Conservation (phyloP, 331 rosid genomes). For the Malus hybrid region DNA sequence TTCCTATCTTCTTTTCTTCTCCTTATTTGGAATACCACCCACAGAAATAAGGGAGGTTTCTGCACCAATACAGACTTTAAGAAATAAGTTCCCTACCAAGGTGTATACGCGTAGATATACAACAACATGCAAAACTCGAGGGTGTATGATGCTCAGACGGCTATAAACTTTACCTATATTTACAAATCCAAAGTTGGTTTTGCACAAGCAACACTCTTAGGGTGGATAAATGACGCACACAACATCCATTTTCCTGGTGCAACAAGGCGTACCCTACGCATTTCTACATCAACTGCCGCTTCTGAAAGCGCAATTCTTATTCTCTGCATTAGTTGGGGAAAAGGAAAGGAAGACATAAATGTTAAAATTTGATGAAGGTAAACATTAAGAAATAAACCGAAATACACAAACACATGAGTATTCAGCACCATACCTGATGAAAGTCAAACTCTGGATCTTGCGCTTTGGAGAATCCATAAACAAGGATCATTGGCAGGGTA, state of each 20-base stretch:
- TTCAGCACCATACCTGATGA: conserved; percentile 54
- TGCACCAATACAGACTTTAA: background rate
- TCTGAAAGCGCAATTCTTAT: conserved; percentile 75
- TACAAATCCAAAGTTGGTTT: conserved; percentile 17
- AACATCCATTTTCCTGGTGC: conserved; percentile 98
- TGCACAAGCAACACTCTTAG: conserved; percentile 69
- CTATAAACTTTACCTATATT: too few species aligned
- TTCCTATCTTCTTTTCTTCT: background rate
- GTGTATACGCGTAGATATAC: too few species aligned
- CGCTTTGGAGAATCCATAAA: conserved; percentile 94
- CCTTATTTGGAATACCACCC: background rate
- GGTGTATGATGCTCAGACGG: too few species aligned
- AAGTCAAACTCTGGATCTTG: conserved; percentile 90
- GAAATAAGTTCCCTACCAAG: too few species aligned
- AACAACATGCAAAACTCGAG: background rate
- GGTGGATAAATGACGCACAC: conserved; percentile 82
- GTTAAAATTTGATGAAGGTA: background rate
- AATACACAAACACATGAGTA: background rate
- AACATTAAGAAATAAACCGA: background rate
- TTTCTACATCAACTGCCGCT: conserved; percentile 64
- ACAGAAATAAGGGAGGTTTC: background rate
- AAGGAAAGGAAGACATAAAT: background rate
- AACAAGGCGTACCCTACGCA: conserved; percentile 77
- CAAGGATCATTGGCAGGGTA: conserved; percentile 63
- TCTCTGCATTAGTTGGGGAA: conserved; percentile 40